Base-by-base conservation (phyloP, 1,284 basidiomycete genomes). In the Microbotryum lychnidis-dioicae region DNA sequence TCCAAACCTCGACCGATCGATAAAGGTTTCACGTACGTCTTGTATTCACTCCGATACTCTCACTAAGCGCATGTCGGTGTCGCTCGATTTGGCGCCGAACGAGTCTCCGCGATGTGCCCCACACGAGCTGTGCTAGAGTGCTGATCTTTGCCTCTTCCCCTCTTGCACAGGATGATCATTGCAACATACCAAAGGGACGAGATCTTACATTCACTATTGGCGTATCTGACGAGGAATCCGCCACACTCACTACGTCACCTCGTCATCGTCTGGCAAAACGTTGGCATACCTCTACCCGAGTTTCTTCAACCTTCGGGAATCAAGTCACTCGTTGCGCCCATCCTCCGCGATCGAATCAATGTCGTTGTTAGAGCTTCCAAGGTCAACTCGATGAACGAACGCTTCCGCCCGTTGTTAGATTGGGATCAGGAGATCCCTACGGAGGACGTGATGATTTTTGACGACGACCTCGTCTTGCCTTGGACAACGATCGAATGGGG, bases 341-440 rank as follows among this genome's bases (percentile, higher is more conserved):
- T 29, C 16, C 37, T 42, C 37, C 37, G 37, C 6, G 14, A 42
- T 18, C 37, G 37, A 12, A 58, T 70, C n/a, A 48, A 25, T 2
- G 58, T 70, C 25, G 45, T 55, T 3, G 63, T 70, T 23, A 54
- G 69, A 31, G 16, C 53, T n/a, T 62, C 59, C 49, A 48, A 60
- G 42, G 42, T 52, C 33, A 70, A 70, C 63, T 62, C 59, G 52
- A 69, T 69, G 67, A 70, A 70, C 60, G 69, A 70, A 60, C 60
- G 67, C 1, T 70, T 68, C 58, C 44, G 69, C 1, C 62, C 65
- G 16, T 2, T 58, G 14, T 21, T 60, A 18, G 59, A 63, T 27
- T 67, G 65, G 67, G 53, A 48, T n/a, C 18, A 63, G 14, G 48
- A 56, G 27, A 53, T 70, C 33, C 21, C 48, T 33, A 70, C 69